Conservation (phyloP, 805 yeast genomes). For the Lachancea nothofagi region DNA sequence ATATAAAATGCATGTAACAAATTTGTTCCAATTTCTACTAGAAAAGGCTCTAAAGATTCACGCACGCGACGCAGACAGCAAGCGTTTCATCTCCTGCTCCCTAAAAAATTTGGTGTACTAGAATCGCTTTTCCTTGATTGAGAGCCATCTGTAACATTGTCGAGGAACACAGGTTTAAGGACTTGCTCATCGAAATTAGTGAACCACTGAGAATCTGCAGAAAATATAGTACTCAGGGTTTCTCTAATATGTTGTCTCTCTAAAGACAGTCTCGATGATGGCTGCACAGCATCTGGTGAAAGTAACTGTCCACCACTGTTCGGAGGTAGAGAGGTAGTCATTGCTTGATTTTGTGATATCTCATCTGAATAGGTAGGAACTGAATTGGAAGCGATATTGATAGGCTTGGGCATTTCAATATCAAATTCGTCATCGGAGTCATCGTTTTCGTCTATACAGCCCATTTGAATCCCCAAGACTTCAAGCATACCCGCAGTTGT, state of each 20-base stretch:
- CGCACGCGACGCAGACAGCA: no score
- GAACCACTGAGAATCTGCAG: slow-evolving; percentile 70
- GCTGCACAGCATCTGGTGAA: slow-evolving; percentile 5
- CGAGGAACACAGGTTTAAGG: slow-evolving; percentile 84
- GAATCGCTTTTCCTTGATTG: slow-evolving; percentile 8
- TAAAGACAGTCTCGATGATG: slow-evolving; percentile 13
- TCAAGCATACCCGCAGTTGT: slow-evolving; percentile 98
- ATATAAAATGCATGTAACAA: background rate
- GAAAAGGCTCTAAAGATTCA: no score
- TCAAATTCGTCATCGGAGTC: slow-evolving; percentile 95
- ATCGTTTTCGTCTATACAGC: slow-evolving; percentile 69
- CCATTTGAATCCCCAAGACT: slow-evolving; percentile 85
- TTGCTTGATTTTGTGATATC: slow-evolving; percentile 15
- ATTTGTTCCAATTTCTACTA: background rate
- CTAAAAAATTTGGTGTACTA: slow-evolving; percentile 8
- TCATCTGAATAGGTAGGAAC: slow-evolving; percentile 29
- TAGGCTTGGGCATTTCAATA: slow-evolving; percentile 48
- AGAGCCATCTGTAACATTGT: slow-evolving; percentile 31
- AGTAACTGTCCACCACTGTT: slow-evolving; percentile 7
- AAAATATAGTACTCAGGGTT: slow-evolving; percentile 24
- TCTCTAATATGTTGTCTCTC: slow-evolving; percentile 17
- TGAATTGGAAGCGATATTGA: slow-evolving; percentile 10
- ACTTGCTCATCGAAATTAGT: slow-evolving; percentile 90
- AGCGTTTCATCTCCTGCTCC: slow-evolving; percentile 3
- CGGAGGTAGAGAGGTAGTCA: slow-evolving; percentile 9